Base-by-base conservation (phyloP, 176 grass and related monocot species). In the Oryza longistaminata region DNA sequence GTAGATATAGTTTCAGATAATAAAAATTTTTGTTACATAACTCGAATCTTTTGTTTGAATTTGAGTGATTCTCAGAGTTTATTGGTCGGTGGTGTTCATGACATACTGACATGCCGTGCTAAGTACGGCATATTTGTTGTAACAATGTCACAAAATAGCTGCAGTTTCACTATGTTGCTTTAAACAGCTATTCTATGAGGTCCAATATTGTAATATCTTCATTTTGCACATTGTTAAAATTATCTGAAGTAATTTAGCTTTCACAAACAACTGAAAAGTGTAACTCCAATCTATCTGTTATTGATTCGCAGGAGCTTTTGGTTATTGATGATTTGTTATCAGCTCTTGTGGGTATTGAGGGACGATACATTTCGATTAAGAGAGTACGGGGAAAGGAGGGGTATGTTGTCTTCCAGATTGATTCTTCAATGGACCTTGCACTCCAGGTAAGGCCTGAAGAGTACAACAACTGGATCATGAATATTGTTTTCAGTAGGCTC, bases 291-390 rank as follows among this genome's bases (percentile, higher is more conserved):
- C 12, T 75, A 61, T 64, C 15, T 68, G 6, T 19, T 65, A 72
- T 72, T 82, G 33, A 66, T 83, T 87, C 69, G 22, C 86, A 99
- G 96, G 96, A 99, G 78, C 93, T 95, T 85, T 87, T 99, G 85
- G 90, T 96, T 66, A 96, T 99, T 34, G 96, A 99, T 76, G 96
- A 99, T 91, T 90, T 99, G 81, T 88, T 99, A 22, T 96, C 91
- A 46, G 91, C 91, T 45, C 88, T 99, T 29, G 91, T 99, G 78
- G 93, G 96, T 73, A 94, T 98, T 62, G 93, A 99, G 60, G 93
- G 96, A 37, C 86, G 93, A 53, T 94, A 92, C 73, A 90, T 96
- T 92, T 99, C 88, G 7, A 96, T 99, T 49, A 99, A 92, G 81
- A 94, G 91, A 86, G 90, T 99, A 33, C 76, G 39, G 9, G 93